A percentile compares a stretch with the other conserved stretches of the same genome.
phyloP scores from a whole-genome alignment of 2,329 filamentous ascomycete genomes.

The Pseudocercospora fuligena region DNA sequence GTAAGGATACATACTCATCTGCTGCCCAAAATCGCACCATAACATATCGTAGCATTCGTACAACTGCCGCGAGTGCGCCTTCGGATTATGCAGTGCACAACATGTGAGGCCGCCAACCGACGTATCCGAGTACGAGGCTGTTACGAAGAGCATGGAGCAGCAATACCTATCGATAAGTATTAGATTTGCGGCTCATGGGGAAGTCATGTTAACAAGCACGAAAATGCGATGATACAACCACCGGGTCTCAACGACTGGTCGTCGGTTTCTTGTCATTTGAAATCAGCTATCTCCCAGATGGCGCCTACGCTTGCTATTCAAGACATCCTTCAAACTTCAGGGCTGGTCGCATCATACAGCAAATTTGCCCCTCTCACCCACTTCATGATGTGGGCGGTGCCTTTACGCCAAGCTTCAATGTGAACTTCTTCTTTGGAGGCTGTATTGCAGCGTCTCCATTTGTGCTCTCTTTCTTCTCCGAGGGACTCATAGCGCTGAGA shows the following conservation, averaged over 20 bases:
- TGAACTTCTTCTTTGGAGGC: conserved; percentile 36
- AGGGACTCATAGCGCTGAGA: conserved; percentile 15
- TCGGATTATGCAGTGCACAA: background rate
- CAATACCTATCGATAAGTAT: background rate
- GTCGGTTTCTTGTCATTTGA: background rate
- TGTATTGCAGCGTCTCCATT: conserved; percentile 7
- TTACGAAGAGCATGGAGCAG: background rate
- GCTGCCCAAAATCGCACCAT: no score
- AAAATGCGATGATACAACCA: background rate
- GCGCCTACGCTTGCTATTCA: background rate
- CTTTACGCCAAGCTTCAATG: conserved; percentile 30
- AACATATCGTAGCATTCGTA: no score
- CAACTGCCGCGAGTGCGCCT: background rate
- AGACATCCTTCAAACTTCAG: background rate
- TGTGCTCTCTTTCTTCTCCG: conserved; percentile 12
- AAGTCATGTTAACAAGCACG: background rate
- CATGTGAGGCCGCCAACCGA: background rate
- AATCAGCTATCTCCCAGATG: background rate
- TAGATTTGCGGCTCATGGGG: background rate
- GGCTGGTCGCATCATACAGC: background rate
- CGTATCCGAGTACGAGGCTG: background rate
- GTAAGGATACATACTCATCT: no score
- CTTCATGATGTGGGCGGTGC: background rate
- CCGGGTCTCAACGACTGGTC: background rate
- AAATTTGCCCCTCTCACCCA: background rate